phyloP scores from a whole-genome alignment of 1,284 basidiomycete genomes.

The Trametes pubescens region DNA sequence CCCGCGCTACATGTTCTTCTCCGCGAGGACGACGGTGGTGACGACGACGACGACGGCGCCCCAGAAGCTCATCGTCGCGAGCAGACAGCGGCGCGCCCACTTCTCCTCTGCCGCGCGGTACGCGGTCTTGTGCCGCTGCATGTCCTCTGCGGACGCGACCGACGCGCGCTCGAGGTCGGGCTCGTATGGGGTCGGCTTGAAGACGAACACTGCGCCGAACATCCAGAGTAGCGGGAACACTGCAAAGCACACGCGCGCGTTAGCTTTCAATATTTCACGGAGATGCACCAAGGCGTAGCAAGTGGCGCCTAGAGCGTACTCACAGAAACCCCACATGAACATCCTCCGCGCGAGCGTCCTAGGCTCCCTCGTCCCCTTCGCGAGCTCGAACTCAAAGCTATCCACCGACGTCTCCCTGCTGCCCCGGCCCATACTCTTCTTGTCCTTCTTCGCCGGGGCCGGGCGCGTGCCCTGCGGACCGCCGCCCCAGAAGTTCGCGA shows the following conservation, averaged over 20 bases:
- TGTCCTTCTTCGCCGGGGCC: background rate
- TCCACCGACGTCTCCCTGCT: conserved; percentile 17
- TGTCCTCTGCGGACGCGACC: conserved; percentile 21
- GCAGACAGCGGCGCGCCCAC: conserved; percentile 27
- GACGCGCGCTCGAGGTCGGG: conserved; percentile 18
- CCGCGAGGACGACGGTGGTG: conserved; percentile 15
- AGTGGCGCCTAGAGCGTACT: conserved; percentile 13
- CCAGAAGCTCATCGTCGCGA: conserved; percentile 12
- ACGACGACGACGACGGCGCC: conserved; percentile 12
- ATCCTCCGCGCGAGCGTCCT: conserved; percentile 25
- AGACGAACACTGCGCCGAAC: conserved; percentile 15
- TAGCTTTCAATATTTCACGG: background rate
- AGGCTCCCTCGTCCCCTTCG: conserved; percentile 14
- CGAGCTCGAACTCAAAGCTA: conserved; percentile 5
- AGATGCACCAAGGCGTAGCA: too few species aligned
- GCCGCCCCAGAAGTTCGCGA: conserved; percentile 31
- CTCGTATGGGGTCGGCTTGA: conserved; percentile 23
- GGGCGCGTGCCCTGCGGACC: conserved; percentile 18
- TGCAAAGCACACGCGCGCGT: conserved; percentile 1
- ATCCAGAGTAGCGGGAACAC: conserved; percentile 29
- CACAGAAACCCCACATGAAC: conserved; percentile 30
- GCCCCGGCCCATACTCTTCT: too few species aligned
- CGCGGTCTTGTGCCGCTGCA: conserved; percentile 19
- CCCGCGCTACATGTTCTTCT: conserved; percentile 16
- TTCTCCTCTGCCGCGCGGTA: conserved; percentile 22